Evolutionary conservation across 345 rosid genomes (phyloP).

Genomic region (Erodium maritimum): DNA sequence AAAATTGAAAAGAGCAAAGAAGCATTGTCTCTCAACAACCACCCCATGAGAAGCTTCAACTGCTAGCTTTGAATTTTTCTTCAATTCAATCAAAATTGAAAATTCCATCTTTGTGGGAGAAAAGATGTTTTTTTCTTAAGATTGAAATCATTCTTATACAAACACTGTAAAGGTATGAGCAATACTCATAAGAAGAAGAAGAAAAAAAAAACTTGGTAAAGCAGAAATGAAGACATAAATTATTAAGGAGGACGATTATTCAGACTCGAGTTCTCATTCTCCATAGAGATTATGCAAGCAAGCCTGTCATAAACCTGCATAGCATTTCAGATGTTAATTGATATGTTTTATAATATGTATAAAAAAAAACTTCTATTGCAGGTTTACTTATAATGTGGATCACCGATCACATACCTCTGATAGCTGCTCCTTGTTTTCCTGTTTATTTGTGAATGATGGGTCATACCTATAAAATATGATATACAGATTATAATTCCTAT

Average conservation of each 20-base stretch:
- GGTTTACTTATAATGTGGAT: background rate
- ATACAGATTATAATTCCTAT: no score
- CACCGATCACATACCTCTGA: constrained; percentile 40
- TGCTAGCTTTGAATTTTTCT: background rate
- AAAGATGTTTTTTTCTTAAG: no score
- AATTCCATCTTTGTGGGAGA: no score
- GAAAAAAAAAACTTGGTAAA: background rate
- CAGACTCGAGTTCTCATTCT: constrained; percentile 58
- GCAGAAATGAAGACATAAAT: background rate
- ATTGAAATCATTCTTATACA: no score
- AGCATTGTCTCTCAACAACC: background rate
- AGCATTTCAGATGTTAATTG: background rate
- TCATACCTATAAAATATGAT: constrained; percentile 50
- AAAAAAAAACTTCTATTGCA: background rate
- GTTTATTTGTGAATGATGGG: constrained; percentile 23
- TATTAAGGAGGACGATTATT: background rate
- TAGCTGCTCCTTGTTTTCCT: constrained; percentile 31
- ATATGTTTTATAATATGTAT: no score
- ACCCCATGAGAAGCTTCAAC: background rate
- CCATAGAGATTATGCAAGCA: constrained; percentile 64
- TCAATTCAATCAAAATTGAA: no score
- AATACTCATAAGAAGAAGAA: no score
- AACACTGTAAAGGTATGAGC: background rate
- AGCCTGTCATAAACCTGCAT: constrained; percentile 73
- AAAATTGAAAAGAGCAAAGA: no score